Conservation (phyloP, 2,329 filamentous ascomycete genomes). For the Rhytidhysteron rufulum region DNA sequence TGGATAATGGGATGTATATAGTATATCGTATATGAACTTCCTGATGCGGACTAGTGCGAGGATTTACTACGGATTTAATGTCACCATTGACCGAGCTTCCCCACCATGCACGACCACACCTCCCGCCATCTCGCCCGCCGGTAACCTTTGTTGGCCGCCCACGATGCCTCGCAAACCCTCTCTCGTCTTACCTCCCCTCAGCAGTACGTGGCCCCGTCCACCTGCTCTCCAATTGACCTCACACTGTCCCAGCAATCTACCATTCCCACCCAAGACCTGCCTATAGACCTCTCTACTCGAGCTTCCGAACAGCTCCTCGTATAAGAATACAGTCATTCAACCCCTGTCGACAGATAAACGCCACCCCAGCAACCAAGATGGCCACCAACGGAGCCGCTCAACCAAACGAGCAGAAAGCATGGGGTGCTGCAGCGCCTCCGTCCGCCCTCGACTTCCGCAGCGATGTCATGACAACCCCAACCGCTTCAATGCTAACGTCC, state of each 20-base stretch:
- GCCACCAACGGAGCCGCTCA: slow-evolving; percentile 5
- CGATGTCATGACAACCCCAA: slow-evolving; percentile 35
- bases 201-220: slow-evolving; percentile 28
- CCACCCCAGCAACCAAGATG: neutral
- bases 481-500: slow-evolving; percentile 71
- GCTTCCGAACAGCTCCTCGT: slow-evolving; percentile 10
- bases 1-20: too few relatives aligned
- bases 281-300: slow-evolving; percentile 3
- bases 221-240: slow-evolving; percentile 23
- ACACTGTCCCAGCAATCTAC: slow-evolving; percentile 17
- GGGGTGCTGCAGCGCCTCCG: slow-evolving; percentile 44
- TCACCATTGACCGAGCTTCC: too few relatives aligned
- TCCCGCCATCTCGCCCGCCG: too few relatives aligned
- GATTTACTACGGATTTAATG: too few relatives aligned
- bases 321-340: slow-evolving; percentile 9
- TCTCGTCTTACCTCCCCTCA: slow-evolving; percentile 12
- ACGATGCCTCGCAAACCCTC: slow-evolving; percentile 23
- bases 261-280: slow-evolving; percentile 4
- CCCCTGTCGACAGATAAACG: neutral
- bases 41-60: neutral
- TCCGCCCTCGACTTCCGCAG: slow-evolving; percentile 56
- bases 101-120: neutral
- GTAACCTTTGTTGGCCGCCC: neutral
- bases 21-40: too few relatives aligned
- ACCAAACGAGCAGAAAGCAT: slow-evolving; percentile 21